Base-by-base conservation (phyloP, 164 flowering plant species). In the Liquidambar formosana region DNA sequence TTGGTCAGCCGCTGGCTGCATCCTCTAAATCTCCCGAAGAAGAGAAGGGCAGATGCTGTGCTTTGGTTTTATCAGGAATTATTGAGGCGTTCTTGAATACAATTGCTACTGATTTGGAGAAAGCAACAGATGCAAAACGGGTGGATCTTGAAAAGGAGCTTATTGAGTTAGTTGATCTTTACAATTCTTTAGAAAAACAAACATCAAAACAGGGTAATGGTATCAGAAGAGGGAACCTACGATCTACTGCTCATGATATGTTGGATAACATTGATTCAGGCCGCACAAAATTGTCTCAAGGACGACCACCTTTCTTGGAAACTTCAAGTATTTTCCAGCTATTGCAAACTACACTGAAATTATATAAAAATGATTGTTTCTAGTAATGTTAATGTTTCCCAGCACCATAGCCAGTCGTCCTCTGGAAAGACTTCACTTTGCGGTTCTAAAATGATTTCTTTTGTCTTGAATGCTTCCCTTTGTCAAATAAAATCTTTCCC, bases 31-130 rank as follows among this genome's bases (percentile, higher is more conserved):
- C 86, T 61, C 43, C 61, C 54, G 83, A 80, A 73, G 82, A 75
- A 65, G 90, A 86, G 71, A 85, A 78, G 75, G 59, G 72, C 44
- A 82, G 66, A 63, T 81, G 63, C 57, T 77, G 76, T 73, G 78
- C 86, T 71, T 71, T 76, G 64, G 69, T 93, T 80, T 80, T 88
- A 74, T 78, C 76, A 5, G 93, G 98, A 52, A 84, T 89, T 45
- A 41, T 87, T 65, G 89, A 93, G 77, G 93, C 87, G 41, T 12
- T 91, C 46, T 58, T 91, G 75, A 93, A 93, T 77, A 68, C 52
- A 21, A 77, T 86, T 57, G 85, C 79, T 43, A 56, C 69, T 18
- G 91, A 91, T 64, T 60, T 85, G 77, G 91, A 85, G 80, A 89
- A 84, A 77, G 84, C 83, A 60, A 73, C 67, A 51, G 88, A 76